A percentile compares a stretch with the other conserved stretches of the same genome.
Conservation (phyloP, 768 basidiomycete genomes). For the Hypsizygus marmoreus region DNA sequence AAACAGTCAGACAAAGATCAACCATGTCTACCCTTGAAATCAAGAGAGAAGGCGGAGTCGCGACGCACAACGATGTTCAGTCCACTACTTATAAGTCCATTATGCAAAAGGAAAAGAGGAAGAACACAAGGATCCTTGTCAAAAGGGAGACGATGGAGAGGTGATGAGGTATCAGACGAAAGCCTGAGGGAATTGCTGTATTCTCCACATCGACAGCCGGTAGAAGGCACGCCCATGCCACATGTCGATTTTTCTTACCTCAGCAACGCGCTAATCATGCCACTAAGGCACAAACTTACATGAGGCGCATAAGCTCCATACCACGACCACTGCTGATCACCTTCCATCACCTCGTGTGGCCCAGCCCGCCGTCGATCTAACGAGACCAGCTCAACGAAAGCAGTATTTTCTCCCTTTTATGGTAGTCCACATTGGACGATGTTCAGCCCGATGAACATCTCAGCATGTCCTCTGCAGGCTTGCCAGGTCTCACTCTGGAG, state of each 20-base stretch:
- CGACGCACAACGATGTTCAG: conserved; percentile 20
- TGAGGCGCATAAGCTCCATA: conserved; percentile 13
- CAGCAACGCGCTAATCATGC: conserved; percentile 20
- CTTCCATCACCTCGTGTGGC: conserved; percentile 6
- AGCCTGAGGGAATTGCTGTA: conserved; percentile 6
- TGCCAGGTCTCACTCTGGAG: too few relatives aligned
- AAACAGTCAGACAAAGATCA: conserved; percentile 13
- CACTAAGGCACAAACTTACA: conserved; percentile 18
- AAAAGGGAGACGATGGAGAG: conserved; percentile 9
- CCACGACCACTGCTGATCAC: background rate
- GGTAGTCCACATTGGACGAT: too few relatives aligned
- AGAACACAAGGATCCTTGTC: background rate
- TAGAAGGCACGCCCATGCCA: conserved; percentile 24
- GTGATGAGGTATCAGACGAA: conserved; percentile 14
- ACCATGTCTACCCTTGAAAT: background rate
- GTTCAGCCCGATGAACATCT: too few relatives aligned
- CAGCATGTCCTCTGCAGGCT: too few relatives aligned
- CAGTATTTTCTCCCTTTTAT: too few relatives aligned
- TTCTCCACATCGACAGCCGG: conserved; percentile 18
- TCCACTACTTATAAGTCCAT: conserved; percentile 11
- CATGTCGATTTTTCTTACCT: conserved; percentile 22
- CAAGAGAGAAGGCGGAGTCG: conserved; percentile 7
- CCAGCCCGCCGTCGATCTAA: background rate
- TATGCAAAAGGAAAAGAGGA: conserved; percentile 1
- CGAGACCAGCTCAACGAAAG: background rate